These are phyloP conservation scores for Chloranthus sessilifolius DNA, from an alignment of 164 flowering plant species.

Conservation along the genomic window DNA sequence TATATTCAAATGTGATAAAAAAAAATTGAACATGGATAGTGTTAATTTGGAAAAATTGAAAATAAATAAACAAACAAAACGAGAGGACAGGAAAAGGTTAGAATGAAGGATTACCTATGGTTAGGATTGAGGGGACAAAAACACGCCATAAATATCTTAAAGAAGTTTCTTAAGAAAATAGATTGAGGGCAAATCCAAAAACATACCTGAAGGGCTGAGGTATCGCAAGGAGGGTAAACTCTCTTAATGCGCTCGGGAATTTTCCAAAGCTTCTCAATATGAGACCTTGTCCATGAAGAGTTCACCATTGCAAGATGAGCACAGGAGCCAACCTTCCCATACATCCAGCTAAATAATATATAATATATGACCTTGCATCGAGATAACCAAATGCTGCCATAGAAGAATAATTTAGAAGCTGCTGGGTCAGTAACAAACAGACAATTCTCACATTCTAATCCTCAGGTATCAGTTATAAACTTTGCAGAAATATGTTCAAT, in stretches of 20 bases:
- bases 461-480: too few relatives aligned
- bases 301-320: conserved; percentile 90
- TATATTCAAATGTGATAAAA: too few relatives aligned
- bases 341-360: conserved; percentile 67
- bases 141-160: conserved; percentile 5
- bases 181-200: neutral
- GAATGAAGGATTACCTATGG: too few relatives aligned
- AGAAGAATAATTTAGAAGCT: conserved; percentile 6
- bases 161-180: neutral
- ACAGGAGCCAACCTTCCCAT: conserved; percentile 81
- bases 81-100: too few relatives aligned
- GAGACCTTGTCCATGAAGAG: conserved; percentile 88
- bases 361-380: conserved; percentile 69
- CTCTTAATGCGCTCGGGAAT: conserved; percentile 54
- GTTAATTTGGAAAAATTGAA: too few relatives aligned
- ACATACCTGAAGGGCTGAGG: conserved; percentile 84
- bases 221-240: conserved; percentile 96
- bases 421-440: conserved; percentile 12
- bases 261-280: conserved; percentile 78
- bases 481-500: too few relatives aligned
- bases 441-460: too few relatives aligned
- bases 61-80: too few relatives aligned
- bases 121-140: too few relatives aligned
- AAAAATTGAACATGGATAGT: too few relatives aligned
- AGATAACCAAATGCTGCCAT: conserved; percentile 65